Evolutionary conservation across 371 early-diverging fungal species (phyloP), one percentile per base, ranked within the genome.

Genomic region (Mucor plumbeus): DNA sequence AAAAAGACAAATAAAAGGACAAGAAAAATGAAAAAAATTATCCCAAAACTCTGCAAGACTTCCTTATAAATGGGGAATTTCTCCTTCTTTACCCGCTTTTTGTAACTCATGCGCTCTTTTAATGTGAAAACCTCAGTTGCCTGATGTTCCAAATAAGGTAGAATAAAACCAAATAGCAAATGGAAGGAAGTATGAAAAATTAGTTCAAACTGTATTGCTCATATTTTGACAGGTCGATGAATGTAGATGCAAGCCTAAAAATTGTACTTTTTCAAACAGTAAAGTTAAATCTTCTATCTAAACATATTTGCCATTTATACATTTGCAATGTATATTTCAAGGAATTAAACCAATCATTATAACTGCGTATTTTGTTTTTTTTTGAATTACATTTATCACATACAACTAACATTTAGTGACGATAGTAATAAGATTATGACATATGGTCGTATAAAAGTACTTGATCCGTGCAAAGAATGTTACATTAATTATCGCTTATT

Each of bases 201-300:
- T 17, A 44, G 7, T 7, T 44, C 44, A 44, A n/a, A 17, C 17
- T 44, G 17, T 43, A 15, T 0, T 3, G 26, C n/a, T 17, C 44
- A 44, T 44, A 3, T 44, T 44, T 44, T 44, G 44, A 44, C 44
- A 44, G 44, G 44, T 17, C 7, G 44, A 6, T n/a, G 26, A n/a
- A 44, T n/a, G 44, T 44, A 17, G 44, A 44, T 44, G 44, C n/a
- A 44, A n/a, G n/a, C 44, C 44, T 44, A 44, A 44, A 44, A 44
- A 44, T 0, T 15, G 10, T n/a, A 15, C 43, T n/a, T 43, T 3
- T 44, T 44, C 44, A 44, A 44, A 17, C 44, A 44, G 44, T 17
- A 17, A 44, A 44, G 6, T 44, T 44, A 44, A 17, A 5, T 17
- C 14, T 43, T 43, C 11, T n/a, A 3, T 5, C n/a, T 14, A 14